Percentiles rank a stretch among this genome's conserved stretches.
Evolutionary conservation across 2,329 filamentous ascomycete species (phyloP).

Genomic region (Fusarium scirpi): DNA sequence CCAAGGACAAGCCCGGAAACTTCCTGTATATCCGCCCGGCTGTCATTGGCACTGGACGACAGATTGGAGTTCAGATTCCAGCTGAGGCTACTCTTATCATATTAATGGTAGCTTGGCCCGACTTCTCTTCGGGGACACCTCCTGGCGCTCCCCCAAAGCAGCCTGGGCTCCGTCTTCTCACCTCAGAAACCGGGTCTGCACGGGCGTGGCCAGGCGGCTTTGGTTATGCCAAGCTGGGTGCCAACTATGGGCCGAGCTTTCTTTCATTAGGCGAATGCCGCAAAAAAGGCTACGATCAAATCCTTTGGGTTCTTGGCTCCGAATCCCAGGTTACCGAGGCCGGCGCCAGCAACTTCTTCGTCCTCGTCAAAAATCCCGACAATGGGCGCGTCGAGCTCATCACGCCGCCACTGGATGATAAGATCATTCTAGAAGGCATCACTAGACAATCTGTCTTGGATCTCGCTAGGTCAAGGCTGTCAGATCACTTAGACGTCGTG

Average conservation of each 20-base stretch:
- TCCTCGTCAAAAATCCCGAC: neutral
- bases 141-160: neutral
- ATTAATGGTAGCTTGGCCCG: neutral
- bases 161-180: neutral
- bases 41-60: neutral
- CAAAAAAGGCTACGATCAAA: neutral
- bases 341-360: constrained; percentile 6
- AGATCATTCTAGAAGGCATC: neutral
- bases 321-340: neutral
- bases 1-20: neutral
- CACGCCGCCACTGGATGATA: fast-evolving
- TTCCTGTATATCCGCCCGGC: neutral
- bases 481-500: neutral
- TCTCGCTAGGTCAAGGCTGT: fast-evolving
- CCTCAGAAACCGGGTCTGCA: neutral
- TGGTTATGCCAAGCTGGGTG: constrained; percentile 1
- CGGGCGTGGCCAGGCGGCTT: neutral
- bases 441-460: neutral
- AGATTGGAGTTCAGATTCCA: neutral
- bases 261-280: neutral
- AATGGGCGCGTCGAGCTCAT: fast-evolving
- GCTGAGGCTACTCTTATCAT: neutral
- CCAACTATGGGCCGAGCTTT: neutral
- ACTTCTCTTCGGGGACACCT: neutral
- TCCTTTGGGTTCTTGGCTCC: fast-evolving